Base-by-base conservation (phyloP, 2,329 filamentous ascomycete genomes). In the Zymoseptoria pseudotritici region DNA sequence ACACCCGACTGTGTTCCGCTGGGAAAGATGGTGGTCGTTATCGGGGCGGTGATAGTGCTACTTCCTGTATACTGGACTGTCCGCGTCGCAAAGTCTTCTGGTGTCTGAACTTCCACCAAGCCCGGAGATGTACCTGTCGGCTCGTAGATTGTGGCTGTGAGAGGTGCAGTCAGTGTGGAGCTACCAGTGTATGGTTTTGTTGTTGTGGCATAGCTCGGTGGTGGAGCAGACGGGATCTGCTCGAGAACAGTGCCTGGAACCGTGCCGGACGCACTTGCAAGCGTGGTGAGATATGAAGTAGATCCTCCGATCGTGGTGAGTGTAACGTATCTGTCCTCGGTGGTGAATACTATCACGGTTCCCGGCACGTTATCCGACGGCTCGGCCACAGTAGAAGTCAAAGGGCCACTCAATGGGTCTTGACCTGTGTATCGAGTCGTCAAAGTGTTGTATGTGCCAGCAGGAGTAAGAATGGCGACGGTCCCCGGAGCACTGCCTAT, bases 61-160 rank as follows among this genome's bases (percentile, higher is more conserved):
- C 52, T 22, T 4, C 22, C 22, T 11, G 19, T 53, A 17, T 10
- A 29, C 13, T 17, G 52, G n/a, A 29, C 20, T 20, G 50, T 59
- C 26, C 24, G 36, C 26, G 22, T 62, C 53, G 58, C 58, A 59
- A 55, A 57, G n/a, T n/a, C 13, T 50, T n/a, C 17, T n/a, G 46
- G 46, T 50, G 46, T 50, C 17, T n/a, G 17, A 20, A 50, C 13
- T 17, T 50, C 46, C 4, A 50, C 46, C 53, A 54, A 60, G 60
- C 57, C 57, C 52, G 31, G 50, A 53, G 59, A 54, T 42, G 49
- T 21, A 50, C 50, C 51, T 20, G 46, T 61, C 56, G 60, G 54
- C 46, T 50, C 17, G 17, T n/a, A 20, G 17, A 50, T 17, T 6
- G 46, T 50, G 17, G 46, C 10, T 50, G 46, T 50, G 46, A 20